Evolutionary conservation across 2,329 filamentous ascomycete genomes (phyloP), one percentile per base, ranked within the genome.

Genomic region (Penicillium occitanis): DNA sequence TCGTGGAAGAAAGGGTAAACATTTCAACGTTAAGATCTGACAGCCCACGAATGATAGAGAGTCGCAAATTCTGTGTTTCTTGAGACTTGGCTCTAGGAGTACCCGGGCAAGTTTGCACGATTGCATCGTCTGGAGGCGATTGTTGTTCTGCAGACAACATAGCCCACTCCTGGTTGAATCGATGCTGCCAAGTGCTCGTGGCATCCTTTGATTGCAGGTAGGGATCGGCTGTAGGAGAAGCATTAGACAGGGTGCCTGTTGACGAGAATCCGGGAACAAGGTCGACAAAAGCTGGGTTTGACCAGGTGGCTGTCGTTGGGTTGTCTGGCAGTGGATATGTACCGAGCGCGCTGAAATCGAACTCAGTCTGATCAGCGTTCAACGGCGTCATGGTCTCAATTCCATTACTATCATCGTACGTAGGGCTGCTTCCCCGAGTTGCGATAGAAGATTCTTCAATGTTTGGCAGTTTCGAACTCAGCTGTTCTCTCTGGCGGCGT

Each of bases 101-200:
- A 42, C 33, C 44, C 13, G 44, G 46, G 48, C n/a, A 25, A 30
- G 19, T 30, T 40, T 33, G 48, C 35, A 50, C 8, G 14, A 50
- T 50, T 50, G n/a, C 46, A 50, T 50, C 46, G 22, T 50, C 19
- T 50, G 22, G 46, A 28, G 46, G 22, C 3, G 46, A 50, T 50
- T 55, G 33, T 53, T 37, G 48, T 44, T 63, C 46, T 22, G 50
- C 48, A 53, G 61, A 63, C 30, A 63, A 30, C 50, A 63, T 30
- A 10, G 50, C 61, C 61, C 61, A 63, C 37, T 63, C 61, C 37
- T 63, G 61, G 17, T 63, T 63, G n/a, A 63, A 63, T 13, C 25
- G 50, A 19, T 63, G 25, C 40, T 63, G 61, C 61, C 61, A 63
- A 60, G 40, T 44, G 5, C 19, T 44, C 14, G 40, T 33, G 14